A percentile compares a stretch with the other conserved stretches of the same genome.
Evolutionary conservation across 768 basidiomycete species (phyloP).

Genomic region (Trametes gibbosa): DNA sequence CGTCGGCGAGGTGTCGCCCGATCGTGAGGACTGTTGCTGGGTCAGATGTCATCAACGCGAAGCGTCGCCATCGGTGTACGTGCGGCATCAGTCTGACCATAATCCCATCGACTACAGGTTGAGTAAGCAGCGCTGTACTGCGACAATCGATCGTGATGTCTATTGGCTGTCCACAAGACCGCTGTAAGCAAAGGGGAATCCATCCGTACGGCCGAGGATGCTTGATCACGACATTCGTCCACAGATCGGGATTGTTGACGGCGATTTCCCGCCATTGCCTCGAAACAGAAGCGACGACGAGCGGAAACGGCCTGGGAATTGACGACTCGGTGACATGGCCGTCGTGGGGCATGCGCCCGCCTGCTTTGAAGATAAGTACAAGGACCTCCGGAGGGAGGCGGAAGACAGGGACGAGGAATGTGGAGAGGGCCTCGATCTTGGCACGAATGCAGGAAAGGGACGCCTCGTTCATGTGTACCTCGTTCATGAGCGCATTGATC

Average conservation of each 20-base stretch:
- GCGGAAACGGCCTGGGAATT: conserved; percentile 16
- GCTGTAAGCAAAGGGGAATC: conserved; percentile 17
- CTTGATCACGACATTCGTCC: conserved; percentile 23
- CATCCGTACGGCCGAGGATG: conserved; percentile 18
- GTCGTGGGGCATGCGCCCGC: conserved; percentile 14
- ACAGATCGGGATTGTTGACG: conserved; percentile 17
- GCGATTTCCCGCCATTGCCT: conserved; percentile 24
- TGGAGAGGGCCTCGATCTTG: conserved; percentile 21
- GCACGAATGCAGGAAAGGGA: conserved; percentile 22
- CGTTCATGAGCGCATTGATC: conserved; percentile 15
- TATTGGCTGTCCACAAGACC: conserved; percentile 15
- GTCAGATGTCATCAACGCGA: conserved; percentile 22
- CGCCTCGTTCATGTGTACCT: conserved; percentile 21
- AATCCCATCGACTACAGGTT: conserved; percentile 13
- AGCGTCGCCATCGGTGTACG: conserved; percentile 20
- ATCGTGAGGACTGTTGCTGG: conserved; percentile 15
- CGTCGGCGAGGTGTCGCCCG: conserved; percentile 15
- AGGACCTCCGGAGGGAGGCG: conserved; percentile 24
- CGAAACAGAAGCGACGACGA: conserved; percentile 23
- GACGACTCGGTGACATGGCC: conserved; percentile 10
- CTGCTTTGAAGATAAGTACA: conserved; percentile 21
- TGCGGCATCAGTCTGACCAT: conserved; percentile 17
- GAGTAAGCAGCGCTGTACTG: conserved; percentile 7
- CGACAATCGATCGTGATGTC: conserved; percentile 25
- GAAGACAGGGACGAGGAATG: conserved; percentile 24